Conservation (phyloP, 768 basidiomycete genomes). For the Rhizopogon vesiculosus region DNA sequence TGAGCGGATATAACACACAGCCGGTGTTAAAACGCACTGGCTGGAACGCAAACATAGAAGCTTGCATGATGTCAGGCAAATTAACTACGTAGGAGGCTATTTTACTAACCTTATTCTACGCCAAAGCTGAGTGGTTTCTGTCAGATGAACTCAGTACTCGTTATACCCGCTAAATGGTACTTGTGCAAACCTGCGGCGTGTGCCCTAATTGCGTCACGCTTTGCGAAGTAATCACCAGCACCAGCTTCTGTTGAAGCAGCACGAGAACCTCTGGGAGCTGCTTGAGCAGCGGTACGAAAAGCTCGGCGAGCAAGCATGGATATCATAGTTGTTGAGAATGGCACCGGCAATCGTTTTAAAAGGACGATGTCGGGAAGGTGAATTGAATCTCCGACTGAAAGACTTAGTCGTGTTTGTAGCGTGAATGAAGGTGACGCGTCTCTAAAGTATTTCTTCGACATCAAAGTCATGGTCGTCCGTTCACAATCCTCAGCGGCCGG, state of each 20-base stretch:
- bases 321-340: constrained; percentile 29
- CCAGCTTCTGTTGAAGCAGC: constrained; percentile 36
- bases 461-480: constrained; percentile 55
- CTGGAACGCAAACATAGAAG: constrained; percentile 71
- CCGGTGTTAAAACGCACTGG: constrained; percentile 44
- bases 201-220: constrained; percentile 53
- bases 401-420: constrained; percentile 7
- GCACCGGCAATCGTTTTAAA: constrained; percentile 19
- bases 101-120: constrained; percentile 75
- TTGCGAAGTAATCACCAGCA: constrained; percentile 40
- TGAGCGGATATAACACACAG: constrained; percentile 10
- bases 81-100: background rate
- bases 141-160: constrained; percentile 5
- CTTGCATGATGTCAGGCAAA: constrained; percentile 30
- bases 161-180: constrained; percentile 3
- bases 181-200: constrained; percentile 57
- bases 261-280: constrained; percentile 28
- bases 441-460: constrained; percentile 4
- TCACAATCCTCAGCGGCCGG: constrained; percentile 83
- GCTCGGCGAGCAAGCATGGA: constrained; percentile 45
- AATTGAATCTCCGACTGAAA: constrained; percentile 26
- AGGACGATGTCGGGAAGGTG: constrained; percentile 21
- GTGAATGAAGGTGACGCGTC: constrained; percentile 47
- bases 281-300: constrained; percentile 44
- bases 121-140: constrained; percentile 80